These are phyloP conservation scores for Epichloe sp. DNA, from an alignment of 2,329 filamentous ascomycete species.

Conservation along the genomic window DNA sequence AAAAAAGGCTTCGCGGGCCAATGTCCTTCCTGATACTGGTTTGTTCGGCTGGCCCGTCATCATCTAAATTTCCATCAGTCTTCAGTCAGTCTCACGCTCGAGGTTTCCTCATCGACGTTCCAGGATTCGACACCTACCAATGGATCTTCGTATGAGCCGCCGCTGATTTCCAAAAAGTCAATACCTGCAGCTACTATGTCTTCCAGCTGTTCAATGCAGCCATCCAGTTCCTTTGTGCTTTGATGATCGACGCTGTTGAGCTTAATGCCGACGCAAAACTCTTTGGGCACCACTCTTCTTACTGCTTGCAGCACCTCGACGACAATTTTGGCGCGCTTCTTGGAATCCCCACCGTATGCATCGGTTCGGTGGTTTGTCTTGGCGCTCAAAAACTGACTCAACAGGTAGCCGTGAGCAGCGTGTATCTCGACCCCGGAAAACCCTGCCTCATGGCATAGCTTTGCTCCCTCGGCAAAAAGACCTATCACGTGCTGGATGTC, in stretches of 20 bases:
- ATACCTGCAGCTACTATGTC: conserved; percentile 34
- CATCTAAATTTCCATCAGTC: background rate
- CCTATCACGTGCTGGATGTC: conserved; percentile 41
- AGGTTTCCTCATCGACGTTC: background rate
- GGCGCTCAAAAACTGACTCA: conserved; percentile 40
- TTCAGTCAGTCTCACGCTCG: background rate
- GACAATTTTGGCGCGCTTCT: conserved; percentile 35
- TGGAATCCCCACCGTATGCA: conserved; percentile 38
- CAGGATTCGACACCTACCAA: conserved; percentile 17
- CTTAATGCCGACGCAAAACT: conserved; percentile 40
- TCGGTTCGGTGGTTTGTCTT: conserved; percentile 39
- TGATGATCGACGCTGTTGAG: conserved; percentile 46
- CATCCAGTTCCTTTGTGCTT: conserved; percentile 28
- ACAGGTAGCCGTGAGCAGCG: conserved; percentile 42
- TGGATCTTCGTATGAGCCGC: conserved; percentile 45
- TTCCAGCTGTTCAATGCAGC: conserved; percentile 45
- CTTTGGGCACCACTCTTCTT: conserved; percentile 20
- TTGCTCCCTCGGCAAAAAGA: conserved; percentile 40
- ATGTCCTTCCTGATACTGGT: conserved; percentile 20
- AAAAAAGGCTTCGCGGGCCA: conserved; percentile 53
- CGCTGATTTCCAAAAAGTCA: conserved; percentile 57
- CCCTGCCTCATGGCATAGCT: conserved; percentile 31
- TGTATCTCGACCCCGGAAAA: conserved; percentile 33
- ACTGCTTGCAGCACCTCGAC: conserved; percentile 35
- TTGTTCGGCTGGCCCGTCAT: background rate